Percentiles rank a stretch among this genome's conserved stretches.
These are phyloP conservation scores for Pogostemon cablin DNA, from an alignment of 257 asterid species.

Conservation along the genomic window DNA sequence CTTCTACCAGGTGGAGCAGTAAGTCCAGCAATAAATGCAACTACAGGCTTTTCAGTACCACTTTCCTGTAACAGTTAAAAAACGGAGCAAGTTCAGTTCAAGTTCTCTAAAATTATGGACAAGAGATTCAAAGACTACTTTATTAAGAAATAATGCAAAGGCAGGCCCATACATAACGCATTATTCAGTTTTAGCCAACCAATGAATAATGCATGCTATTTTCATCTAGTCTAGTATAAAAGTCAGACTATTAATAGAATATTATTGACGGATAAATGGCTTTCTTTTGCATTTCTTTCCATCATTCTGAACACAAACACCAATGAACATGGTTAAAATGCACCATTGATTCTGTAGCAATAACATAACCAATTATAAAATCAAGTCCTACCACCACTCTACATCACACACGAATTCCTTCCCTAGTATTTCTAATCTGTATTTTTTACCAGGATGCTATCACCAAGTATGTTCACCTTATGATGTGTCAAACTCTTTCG, in stretches of 20 bases:
- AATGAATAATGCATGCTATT: not conserved
- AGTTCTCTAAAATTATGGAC: not conserved
- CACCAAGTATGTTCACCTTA: not conserved
- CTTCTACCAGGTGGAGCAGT: constrained; percentile 95
- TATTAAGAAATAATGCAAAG: not conserved
- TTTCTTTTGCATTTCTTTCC: not conserved
- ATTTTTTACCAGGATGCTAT: not conserved
- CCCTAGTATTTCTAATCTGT: not conserved
- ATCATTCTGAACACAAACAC: not conserved
- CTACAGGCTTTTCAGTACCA: constrained; percentile 76
- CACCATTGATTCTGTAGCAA: constrained; percentile 12
- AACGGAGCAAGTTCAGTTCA: constrained; percentile 6
- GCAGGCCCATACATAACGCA: not conserved
- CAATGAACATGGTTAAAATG: not conserved
- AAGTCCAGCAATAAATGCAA: constrained; percentile 87
- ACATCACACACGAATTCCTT: not conserved
- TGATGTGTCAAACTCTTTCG: not conserved
- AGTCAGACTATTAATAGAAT: not conserved
- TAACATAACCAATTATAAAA: too few relatives aligned
- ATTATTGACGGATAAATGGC: too few relatives aligned
- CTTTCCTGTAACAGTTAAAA: constrained; percentile 57
- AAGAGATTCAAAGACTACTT: not conserved
- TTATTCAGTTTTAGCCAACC: not conserved
- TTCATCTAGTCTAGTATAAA: not conserved
- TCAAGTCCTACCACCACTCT: too few relatives aligned